Base-by-base conservation (phyloP, 352 stramenopile genomes). In the Phytophthora melonis region DNA sequence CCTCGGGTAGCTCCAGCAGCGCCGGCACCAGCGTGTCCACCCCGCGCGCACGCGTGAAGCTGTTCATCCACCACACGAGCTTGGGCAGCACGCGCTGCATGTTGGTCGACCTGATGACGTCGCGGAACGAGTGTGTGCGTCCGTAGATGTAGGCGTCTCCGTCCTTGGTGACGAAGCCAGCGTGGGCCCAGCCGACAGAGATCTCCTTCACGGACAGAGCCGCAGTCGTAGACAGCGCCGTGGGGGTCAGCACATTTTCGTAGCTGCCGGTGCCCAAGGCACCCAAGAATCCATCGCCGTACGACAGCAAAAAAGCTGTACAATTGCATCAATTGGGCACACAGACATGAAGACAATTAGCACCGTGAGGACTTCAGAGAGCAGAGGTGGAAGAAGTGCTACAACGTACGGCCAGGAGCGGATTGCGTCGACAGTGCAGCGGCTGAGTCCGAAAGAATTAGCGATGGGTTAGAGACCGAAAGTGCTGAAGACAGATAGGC, bases 21-120 rank as follows among this genome's bases (percentile, higher is more conserved):
- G 70, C 75, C 7, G 89, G 88, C 47, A 79, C 59, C 47, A 96
- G 74, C 53, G 81, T 89, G 63, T 96, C 89, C 19, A 96, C 79
- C 57, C 83, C 82, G 18, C 77, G 81, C 18, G 72, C 68, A 30
- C 72, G 75, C n/a, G 88, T 93, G 68, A 96, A 91, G 56, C 50
- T 83, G 75, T 94, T 96, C 63, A 94, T 87, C 74, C 77, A 84
- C 50, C 68, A 70, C 36, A 95, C 77, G 56, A 96, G 73, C 71
- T 82, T 88, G 60, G 89, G 89, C 53, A 88, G 78, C 39, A 95
- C 71, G 27, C 89, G 89, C 64, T 94, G 83, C 74, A 96, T 94
- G 72, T 95, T 95, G 54, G 88, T 96, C 21, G 87, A 79, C 8
- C 89, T 85, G 64, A 96, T 93, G 41, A 96, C 89, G 55, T 95